Evolutionary conservation across 176 grass and related monocot genomes (phyloP), one percentile per base, ranked within the genome.

Genomic region (Triticum aestivum): DNA sequence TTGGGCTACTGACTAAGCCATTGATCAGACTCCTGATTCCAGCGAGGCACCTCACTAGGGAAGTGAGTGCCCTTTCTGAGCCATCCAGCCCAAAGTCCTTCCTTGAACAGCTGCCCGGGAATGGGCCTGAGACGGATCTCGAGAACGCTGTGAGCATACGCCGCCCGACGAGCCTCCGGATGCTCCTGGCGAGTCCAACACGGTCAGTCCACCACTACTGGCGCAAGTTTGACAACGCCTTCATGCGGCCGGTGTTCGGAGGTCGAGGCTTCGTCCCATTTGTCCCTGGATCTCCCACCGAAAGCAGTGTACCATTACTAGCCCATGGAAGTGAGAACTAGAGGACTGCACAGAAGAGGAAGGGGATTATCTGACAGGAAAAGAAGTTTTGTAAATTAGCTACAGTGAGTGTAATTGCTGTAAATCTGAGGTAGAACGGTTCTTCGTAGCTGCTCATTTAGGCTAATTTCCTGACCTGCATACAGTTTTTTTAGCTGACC

Each of bases 1-100:
- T 98, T 90, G 95, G 95, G 61, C 70, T 95, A 23, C 41, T 98
- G 83, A 98, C 95, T 3, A 98, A 95, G 86, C 95, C 95, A 69
- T 69, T 95, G 49, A 91, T 98, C 58, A 88, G 86, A 49, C 71
- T 95, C 9, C 6, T 95, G 62, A 83, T 92, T 27, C 95, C 95
- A 11, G 15, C 41, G 26, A 91, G 56, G 49, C 78, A 95, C 62
- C 80, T 95, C 23, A 87, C 34, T 35, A 83, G 93, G 75, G 83
- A 91, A 42, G 5, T 75, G 14, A 98, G 95, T 39, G 44, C 90
- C 21, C 73, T 87, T 27, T 93, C 93, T 0, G 93, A 93, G 15
- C 95, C 95, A 35, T 79, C 93, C 8, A 93, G 95, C 73, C 95
- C 95, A 0, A 98, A 92, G 63, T 92, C 95, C 38, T 93, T 98